Conservation (phyloP, 2,329 filamentous ascomycete genomes). For the Cadophora sp. region DNA sequence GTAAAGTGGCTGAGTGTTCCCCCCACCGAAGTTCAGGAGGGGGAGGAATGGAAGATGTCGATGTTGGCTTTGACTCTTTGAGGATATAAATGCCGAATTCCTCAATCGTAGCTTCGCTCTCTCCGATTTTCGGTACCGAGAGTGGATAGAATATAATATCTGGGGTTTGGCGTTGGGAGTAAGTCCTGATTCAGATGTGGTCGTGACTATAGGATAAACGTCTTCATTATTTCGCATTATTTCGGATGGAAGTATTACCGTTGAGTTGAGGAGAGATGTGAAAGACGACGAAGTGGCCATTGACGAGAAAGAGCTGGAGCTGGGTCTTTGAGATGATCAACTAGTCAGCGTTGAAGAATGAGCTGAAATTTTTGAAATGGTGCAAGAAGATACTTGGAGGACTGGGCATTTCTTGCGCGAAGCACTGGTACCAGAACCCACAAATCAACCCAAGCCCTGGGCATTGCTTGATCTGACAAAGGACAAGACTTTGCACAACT, state of each 20-base stretch:
- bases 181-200: not conserved
- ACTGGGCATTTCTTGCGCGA: not conserved
- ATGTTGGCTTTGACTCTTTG: not conserved
- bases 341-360: too few relatives aligned
- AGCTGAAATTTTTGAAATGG: too few relatives aligned
- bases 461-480: slow-evolving; percentile 2
- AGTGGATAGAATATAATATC: not conserved
- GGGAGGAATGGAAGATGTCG: not conserved
- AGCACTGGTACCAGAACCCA: not conserved
- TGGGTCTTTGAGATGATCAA: not conserved
- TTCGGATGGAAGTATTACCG: not conserved
- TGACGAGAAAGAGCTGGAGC: not conserved
- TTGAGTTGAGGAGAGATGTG: not conserved
- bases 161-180: not conserved
- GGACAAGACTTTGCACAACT: not conserved
- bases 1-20: not conserved
- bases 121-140: not conserved
- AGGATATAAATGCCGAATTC: not conserved
- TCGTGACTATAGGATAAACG: not conserved
- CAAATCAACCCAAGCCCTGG: not conserved
- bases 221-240: not conserved
- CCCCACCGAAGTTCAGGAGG: not conserved
- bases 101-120: not conserved
- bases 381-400: not conserved
- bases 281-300: not conserved